These are phyloP conservation scores for Suhomyces yuchorum DNA, from an alignment of 1,139 yeast species.

Conservation along the genomic window DNA sequence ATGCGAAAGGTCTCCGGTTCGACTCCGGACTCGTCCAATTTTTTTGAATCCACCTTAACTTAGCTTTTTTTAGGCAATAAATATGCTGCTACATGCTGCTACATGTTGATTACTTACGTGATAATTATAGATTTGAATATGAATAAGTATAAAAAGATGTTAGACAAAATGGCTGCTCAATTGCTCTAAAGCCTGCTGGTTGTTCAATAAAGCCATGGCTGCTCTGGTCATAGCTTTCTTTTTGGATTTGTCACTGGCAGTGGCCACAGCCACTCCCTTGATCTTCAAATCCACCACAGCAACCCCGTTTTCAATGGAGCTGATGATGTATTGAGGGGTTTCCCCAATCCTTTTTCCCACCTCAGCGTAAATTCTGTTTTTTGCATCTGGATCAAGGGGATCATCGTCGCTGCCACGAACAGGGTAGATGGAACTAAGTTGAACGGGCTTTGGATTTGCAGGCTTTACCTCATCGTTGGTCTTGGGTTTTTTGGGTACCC, in stretches of 20 bases:
- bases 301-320: constrained; percentile 29
- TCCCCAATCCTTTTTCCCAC: constrained; percentile 42
- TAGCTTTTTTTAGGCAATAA: no score
- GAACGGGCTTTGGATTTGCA: not conserved
- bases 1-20: constrained; percentile 90
- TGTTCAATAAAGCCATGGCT: constrained; percentile 47
- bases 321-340: constrained; percentile 43
- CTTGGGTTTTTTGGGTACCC: constrained; percentile 15
- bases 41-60: constrained; percentile 16
- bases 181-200: constrained; percentile 31
- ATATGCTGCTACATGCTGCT: no score
- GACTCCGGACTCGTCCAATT: constrained; percentile 84
- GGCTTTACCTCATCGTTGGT: constrained; percentile 9
- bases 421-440: constrained; percentile 28
- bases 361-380: constrained; percentile 46
- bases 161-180: constrained; percentile 6
- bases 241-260: constrained; percentile 44
- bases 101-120: no score
- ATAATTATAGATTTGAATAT: not conserved
- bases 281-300: constrained; percentile 42
- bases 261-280: constrained; percentile 39
- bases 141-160: not conserved
- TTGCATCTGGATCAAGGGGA: constrained; percentile 39
- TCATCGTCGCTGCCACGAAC: constrained; percentile 28
- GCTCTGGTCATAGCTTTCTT: constrained; percentile 49